Conservation (phyloP, 805 yeast genomes). For the Yarrowia sp. region DNA sequence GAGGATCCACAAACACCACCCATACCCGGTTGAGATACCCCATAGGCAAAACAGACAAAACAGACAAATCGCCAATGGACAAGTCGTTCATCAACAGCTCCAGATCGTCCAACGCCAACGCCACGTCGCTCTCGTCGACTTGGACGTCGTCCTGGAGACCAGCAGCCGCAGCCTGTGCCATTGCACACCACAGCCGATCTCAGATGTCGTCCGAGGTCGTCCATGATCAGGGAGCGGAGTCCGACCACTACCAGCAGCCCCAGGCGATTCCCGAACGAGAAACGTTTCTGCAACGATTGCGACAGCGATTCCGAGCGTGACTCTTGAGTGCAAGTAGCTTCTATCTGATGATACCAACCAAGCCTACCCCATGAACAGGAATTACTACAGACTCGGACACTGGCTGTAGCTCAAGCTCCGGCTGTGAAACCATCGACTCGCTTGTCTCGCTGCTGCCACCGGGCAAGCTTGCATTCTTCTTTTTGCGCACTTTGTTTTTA, state of each 20-base stretch:
- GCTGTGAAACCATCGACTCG: neutral
- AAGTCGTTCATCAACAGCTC: neutral
- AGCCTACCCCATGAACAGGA: neutral
- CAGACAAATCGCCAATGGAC: too few relatives aligned
- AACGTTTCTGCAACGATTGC: conserved; percentile 11
- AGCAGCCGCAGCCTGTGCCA: neutral
- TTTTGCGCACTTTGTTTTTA: neutral
- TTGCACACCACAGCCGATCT: neutral
- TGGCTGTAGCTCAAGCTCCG: conserved; percentile 5
- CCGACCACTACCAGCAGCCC: neutral
- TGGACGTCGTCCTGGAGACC: conserved; percentile 19
- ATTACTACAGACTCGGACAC: too few relatives aligned
- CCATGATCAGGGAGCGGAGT: neutral
- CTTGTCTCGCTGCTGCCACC: too few relatives aligned
- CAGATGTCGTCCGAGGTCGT: neutral
- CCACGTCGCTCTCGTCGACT: neutral
- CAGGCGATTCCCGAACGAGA: neutral
- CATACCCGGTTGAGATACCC: conserved; percentile 19
- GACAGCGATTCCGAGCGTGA: conserved; percentile 2
- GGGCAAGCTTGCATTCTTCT: neutral
- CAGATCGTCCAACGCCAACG: neutral
- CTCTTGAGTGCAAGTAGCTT: neutral
- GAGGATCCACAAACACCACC: conserved; percentile 22
- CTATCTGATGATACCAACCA: too few relatives aligned
- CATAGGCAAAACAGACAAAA: neutral